Conservation (phyloP, 768 basidiomycete species). For the Strobilomyces confusus region DNA sequence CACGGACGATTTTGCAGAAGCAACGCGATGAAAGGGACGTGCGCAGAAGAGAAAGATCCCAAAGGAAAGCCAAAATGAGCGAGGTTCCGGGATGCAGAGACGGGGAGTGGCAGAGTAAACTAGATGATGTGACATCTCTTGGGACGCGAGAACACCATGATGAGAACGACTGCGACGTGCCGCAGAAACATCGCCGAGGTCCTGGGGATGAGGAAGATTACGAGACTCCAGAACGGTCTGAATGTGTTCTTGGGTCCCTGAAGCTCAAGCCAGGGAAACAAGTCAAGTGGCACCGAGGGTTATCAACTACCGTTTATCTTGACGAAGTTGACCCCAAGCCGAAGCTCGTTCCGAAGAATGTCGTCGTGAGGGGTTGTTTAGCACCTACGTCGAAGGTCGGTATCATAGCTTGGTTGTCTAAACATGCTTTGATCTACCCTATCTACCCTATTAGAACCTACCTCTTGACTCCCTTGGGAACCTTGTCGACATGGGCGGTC, state of each 20-base stretch:
- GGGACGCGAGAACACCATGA: slow-evolving; percentile 14
- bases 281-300: slow-evolving; percentile 75
- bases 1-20: slow-evolving; percentile 63
- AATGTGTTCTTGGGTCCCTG: slow-evolving; percentile 38
- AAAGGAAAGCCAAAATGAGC: slow-evolving; percentile 50
- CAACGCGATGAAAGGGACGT: slow-evolving; percentile 58
- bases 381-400: slow-evolving; percentile 64
- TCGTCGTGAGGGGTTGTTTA: slow-evolving; percentile 59
- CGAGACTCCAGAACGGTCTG: slow-evolving; percentile 53
- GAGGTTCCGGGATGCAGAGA: slow-evolving; percentile 29
- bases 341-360: slow-evolving; percentile 40
- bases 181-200: slow-evolving; percentile 50
- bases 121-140: slow-evolving; percentile 1
- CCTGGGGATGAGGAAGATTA: slow-evolving; percentile 84
- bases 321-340: slow-evolving; percentile 59
- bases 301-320: slow-evolving; percentile 57
- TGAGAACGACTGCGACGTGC: slow-evolving; percentile 25
- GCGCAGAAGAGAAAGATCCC: slow-evolving; percentile 56
- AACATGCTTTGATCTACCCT: slow-evolving; percentile 5
- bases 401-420: not conserved
- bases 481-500: slow-evolving; percentile 47
- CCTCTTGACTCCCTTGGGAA: slow-evolving; percentile 73
- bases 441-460: slow-evolving; percentile 51
- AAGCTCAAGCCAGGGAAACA: slow-evolving; percentile 43
- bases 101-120: slow-evolving; percentile 27